Conservation (phyloP, 2,329 filamentous ascomycete genomes). For the Hymenoscyphus fructigenus region DNA sequence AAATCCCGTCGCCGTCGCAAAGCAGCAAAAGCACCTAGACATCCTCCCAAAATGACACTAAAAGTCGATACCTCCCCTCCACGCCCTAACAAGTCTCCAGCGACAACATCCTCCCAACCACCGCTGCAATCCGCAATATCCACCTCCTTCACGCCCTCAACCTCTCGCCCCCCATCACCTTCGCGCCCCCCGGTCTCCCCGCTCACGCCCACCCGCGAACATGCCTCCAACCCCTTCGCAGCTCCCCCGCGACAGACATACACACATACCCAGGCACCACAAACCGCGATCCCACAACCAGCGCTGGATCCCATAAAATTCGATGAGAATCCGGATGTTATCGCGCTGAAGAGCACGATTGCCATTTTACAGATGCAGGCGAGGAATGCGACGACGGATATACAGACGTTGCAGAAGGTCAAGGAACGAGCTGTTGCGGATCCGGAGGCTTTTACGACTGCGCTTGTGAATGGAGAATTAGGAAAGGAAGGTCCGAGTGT, state of each 20-base stretch:
- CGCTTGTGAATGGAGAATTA: conserved; percentile 64
- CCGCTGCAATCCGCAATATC: neutral
- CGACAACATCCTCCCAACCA: neutral
- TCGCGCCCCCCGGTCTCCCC: conserved; percentile 9
- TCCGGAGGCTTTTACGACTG: conserved; percentile 69
- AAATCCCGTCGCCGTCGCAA: neutral
- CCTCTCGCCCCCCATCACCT: conserved; percentile 4
- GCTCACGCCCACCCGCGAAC: conserved; percentile 5
- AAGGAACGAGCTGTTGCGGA: conserved; percentile 70
- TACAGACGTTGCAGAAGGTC: conserved; percentile 65
- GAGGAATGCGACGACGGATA: conserved; percentile 72
- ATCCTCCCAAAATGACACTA: conserved; percentile 4
- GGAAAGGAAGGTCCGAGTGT: conserved; percentile 30
- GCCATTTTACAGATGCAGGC: conserved; percentile 85
- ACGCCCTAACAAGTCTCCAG: neutral
- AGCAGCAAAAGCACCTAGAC: neutral
- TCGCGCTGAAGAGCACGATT: conserved; percentile 82
- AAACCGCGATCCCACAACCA: conserved; percentile 42
- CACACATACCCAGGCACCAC: conserved; percentile 46
- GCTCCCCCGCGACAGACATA: conserved; percentile 36
- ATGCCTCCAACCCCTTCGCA: neutral
- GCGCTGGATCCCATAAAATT: conserved; percentile 54
- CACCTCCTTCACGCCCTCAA: neutral
- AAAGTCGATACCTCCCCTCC: conserved; percentile 6
- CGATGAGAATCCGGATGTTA: conserved; percentile 75